Evolutionary conservation across 129 eudicot genomes (phyloP), one percentile per base, ranked within the genome.

Genomic region (Apium graveolens): DNA sequence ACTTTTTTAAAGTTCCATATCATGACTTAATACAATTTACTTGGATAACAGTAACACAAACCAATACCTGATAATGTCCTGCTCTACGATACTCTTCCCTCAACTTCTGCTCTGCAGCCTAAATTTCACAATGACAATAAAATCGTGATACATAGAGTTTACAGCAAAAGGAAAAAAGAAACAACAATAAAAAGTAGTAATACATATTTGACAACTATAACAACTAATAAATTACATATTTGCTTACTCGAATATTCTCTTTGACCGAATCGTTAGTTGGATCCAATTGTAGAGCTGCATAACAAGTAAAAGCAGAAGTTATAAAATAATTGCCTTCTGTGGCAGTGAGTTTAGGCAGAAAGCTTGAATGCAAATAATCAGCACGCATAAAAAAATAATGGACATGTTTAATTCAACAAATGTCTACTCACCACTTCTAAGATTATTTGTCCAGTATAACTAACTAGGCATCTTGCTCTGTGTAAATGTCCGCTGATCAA

Each of bases 41-140:
- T 79, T 63, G 11, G 20, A 44, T 12, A 8, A 43, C 24, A 73
- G 34, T 12, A 8, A 43, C 24, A 73, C 14, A 32, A 18, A 44
- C 26, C 31, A 63, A 38, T 89, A 93, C 98, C 92, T 82, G 92
- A 73, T 81, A 74, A 79, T 79, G 80, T 46, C 76, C 78, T 34
- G 81, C 79, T 85, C 91, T 83, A 70, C 80, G 91, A 74, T 78
- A 83, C 84, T 81, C 85, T 76, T 89, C 90, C 73, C 14, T 83
- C 70, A 93, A 84, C 76, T 93, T 93, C 76, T 91, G 93, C 80
- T 85, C 96, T n/a, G 98, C 97, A 14, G 83, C 96, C 98, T 93
- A 78, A 14, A 84, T 11, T 27, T 55, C 68, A 70, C 48, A 46
- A 74, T 1, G 81, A 79, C 24, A 76, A 48, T 24, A 12, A 24